A percentile compares a stretch with the other conserved stretches of the same genome.
phyloP scores from a whole-genome alignment of 805 yeast species.

The Blastobotrys terrestris region DNA sequence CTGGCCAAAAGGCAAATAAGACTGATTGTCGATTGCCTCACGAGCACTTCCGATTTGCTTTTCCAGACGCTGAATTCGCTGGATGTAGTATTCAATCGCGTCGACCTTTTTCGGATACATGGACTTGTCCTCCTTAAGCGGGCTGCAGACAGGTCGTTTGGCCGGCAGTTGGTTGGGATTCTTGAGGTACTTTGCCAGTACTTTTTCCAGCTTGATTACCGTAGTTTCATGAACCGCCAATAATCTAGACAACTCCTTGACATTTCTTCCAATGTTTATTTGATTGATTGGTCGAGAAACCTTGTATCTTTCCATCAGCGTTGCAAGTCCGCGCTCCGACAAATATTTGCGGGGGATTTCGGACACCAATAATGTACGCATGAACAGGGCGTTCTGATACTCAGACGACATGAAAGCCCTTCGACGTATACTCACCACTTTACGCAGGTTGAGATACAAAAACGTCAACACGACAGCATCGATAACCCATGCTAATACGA shows the following conservation, averaged over 20 bases:
- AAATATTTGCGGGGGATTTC: conserved; percentile 26
- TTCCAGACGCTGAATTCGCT: conserved; percentile 16
- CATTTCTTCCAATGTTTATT: conserved; percentile 27
- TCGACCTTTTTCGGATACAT: conserved; percentile 16
- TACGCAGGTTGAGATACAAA: conserved; percentile 24
- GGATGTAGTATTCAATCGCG: conserved; percentile 25
- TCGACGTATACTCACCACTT: conserved; percentile 25
- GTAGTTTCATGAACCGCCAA: conserved; percentile 21
- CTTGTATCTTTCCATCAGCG: conserved; percentile 10
- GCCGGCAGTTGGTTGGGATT: conserved; percentile 22
- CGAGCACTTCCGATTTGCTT: conserved; percentile 22
- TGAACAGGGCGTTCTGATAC: conserved; percentile 23
- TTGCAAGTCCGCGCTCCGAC: conserved; percentile 23
- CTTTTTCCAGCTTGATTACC: conserved; percentile 24
- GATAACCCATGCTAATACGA: conserved; percentile 29
- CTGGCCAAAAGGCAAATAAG: conserved; percentile 29
- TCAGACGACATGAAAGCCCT: conserved; percentile 17
- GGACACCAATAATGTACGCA: conserved; percentile 29
- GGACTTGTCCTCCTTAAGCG: conserved; percentile 14
- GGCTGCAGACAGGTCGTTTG: conserved; percentile 19
- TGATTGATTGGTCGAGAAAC: conserved; percentile 17
- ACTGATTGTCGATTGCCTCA: conserved; percentile 13
- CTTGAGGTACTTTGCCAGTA: conserved; percentile 25
- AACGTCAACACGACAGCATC: conserved; percentile 24
- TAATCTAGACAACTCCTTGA: conserved; percentile 23